Percentiles rank a stretch among this genome's conserved stretches.
Conservation (phyloP, 2,329 filamentous ascomycete species). For the Helminthosporium solani region DNA sequence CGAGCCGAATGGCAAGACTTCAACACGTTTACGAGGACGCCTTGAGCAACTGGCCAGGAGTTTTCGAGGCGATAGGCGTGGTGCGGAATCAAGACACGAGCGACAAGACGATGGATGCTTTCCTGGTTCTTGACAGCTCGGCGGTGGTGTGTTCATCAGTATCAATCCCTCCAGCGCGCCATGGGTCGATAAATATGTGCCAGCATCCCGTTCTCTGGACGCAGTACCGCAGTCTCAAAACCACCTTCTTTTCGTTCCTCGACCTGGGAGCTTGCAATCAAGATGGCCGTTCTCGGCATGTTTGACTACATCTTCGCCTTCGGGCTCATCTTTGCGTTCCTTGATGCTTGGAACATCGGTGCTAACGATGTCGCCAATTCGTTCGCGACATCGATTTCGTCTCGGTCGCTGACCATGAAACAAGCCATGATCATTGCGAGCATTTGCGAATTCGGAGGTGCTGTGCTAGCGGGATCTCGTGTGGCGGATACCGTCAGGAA, state of each 20-base stretch:
- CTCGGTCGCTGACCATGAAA: constrained; percentile 50
- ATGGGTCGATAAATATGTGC: background rate
- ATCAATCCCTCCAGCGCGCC: background rate
- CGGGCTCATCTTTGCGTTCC: constrained; percentile 64
- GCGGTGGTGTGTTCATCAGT: background rate
- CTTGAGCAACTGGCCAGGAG: background rate
- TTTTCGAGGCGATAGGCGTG: background rate
- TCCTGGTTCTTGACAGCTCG: background rate
- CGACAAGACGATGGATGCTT: background rate
- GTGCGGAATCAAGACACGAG: background rate
- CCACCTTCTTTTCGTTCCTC: background rate
- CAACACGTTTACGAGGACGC: too few species aligned
- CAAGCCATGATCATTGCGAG: constrained; percentile 50
- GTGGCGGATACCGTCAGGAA: constrained; percentile 51
- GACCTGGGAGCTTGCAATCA: background rate
- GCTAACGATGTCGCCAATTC: constrained; percentile 55
- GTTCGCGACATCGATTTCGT: constrained; percentile 51
- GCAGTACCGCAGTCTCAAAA: background rate
- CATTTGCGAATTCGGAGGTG: constrained; percentile 49
- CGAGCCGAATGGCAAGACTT: background rate
- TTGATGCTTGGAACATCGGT: constrained; percentile 67
- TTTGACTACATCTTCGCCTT: constrained; percentile 66
- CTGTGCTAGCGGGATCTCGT: constrained; percentile 44
- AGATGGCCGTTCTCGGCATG: constrained; percentile 3
- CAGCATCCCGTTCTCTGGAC: background rate